Conservation (phyloP, 2,329 filamentous ascomycete species). For the Cytospora chrysosperma region DNA sequence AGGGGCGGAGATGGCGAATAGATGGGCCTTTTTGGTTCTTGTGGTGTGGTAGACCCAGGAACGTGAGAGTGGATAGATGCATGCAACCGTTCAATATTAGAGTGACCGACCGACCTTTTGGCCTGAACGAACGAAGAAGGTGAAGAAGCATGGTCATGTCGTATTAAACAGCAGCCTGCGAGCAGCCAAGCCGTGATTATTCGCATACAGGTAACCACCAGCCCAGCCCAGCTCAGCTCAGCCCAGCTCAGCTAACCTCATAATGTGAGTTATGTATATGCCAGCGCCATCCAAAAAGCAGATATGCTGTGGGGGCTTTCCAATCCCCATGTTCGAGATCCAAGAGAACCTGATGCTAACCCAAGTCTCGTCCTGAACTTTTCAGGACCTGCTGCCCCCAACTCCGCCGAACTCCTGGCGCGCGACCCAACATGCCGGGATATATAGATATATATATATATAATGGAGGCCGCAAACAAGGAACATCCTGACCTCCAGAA, state of each 20-base stretch:
- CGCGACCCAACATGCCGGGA: neutral
- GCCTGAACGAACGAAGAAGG: too few species aligned
- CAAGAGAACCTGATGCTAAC: neutral
- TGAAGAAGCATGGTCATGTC: neutral
- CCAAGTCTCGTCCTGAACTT: neutral
- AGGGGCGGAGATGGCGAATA: neutral
- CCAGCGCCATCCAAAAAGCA: neutral
- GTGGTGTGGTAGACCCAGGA: neutral
- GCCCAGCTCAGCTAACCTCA: too few species aligned
- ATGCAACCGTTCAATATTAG: neutral
- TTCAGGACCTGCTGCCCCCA: neutral
- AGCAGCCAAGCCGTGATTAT: neutral
- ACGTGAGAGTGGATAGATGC: conserved; percentile 15
- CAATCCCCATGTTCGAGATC: neutral
- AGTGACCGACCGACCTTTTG: too few species aligned
- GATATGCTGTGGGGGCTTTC: neutral
- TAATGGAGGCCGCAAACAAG: neutral
- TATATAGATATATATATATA: too few species aligned
- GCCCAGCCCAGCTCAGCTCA: neutral
- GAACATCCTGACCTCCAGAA: neutral
- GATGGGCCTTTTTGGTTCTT: neutral
- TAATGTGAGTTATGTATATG: neutral
- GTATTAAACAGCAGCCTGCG: neutral
- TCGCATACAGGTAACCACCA: neutral
- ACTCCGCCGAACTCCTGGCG: neutral